Conservation (phyloP, 2,329 filamentous ascomycete genomes). For the Epichloe gansuensis region DNA sequence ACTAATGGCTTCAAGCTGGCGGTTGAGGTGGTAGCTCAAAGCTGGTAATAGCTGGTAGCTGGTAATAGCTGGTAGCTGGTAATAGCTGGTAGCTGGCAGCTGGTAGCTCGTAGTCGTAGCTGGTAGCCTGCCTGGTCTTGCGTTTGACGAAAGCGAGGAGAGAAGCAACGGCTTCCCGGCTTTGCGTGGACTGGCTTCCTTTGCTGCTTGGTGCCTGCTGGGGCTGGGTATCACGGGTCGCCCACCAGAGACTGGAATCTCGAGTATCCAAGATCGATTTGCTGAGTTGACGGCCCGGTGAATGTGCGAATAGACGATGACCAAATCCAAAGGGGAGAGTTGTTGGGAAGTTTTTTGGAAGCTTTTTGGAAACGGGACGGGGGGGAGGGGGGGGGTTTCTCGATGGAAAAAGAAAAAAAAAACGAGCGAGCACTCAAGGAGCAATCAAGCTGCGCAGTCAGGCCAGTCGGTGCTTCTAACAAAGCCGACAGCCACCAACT, state of each 20-base stretch:
- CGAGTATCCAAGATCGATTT: not conserved
- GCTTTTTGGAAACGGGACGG: too few species aligned
- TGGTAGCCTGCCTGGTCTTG: not conserved
- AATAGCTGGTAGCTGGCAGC: not conserved
- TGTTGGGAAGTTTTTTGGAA: not conserved
- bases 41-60: too few species aligned
- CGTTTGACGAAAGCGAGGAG: not conserved
- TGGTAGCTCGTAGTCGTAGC: not conserved
- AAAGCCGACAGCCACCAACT: slow-evolving; percentile 1
- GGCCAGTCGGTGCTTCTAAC: slow-evolving; percentile 4
- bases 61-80: too few species aligned
- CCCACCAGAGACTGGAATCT: not conserved
- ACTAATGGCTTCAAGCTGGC: not conserved
- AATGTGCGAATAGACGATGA: not conserved
- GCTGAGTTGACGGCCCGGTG: not conserved
- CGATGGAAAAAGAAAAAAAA: not conserved
- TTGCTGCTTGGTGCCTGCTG: not conserved
- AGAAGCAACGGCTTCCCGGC: not conserved
- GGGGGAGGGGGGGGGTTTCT: not conserved
- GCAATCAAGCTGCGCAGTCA: not conserved
- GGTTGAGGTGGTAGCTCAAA: not conserved
- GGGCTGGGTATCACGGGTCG: not conserved
- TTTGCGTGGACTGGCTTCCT: not conserved
- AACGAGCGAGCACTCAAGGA: not conserved
- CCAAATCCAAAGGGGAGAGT: not conserved